Percentiles rank a stretch among this genome's conserved stretches.
phyloP scores from a whole-genome alignment of 148 eudicot genomes.

The Gaultheria prostrata region DNA sequence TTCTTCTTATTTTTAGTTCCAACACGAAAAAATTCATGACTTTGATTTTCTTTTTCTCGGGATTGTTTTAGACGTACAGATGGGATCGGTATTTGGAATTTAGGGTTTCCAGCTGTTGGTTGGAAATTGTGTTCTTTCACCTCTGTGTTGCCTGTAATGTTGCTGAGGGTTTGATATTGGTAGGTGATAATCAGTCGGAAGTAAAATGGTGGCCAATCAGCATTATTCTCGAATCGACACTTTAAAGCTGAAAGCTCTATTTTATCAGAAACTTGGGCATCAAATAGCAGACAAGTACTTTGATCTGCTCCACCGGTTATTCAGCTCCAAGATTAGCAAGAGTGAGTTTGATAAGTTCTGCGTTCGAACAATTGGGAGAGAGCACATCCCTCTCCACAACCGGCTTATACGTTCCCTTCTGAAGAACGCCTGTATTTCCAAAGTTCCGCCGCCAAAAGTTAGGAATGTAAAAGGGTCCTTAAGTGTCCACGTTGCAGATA shows the following conservation, averaged over 20 bases:
- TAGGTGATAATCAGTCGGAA: conserved; percentile 7
- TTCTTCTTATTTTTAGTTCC: conserved; percentile 9
- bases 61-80: neutral
- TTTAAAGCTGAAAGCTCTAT: conserved; percentile 37
- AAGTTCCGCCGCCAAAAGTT: conserved; percentile 36
- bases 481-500: conserved; percentile 22
- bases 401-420: conserved; percentile 36
- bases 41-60: neutral
- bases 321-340: conserved; percentile 36
- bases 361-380: conserved; percentile 39
- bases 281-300: conserved; percentile 51
- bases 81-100: neutral
- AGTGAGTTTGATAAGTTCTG: conserved; percentile 40
- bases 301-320: conserved; percentile 31
- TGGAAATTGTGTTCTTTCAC: neutral
- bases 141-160: neutral
- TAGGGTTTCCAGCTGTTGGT: neutral
- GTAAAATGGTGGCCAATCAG: conserved; percentile 28
- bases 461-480: conserved; percentile 21
- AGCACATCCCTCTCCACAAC: conserved; percentile 48
- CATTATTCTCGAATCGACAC: conserved; percentile 33
- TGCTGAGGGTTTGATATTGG: conserved; percentile 5
- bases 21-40: neutral
- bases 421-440: conserved; percentile 36
- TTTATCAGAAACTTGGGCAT: conserved; percentile 43